phyloP scores from a whole-genome alignment of 345 rosid species.

The Boechera divaricarpa region DNA sequence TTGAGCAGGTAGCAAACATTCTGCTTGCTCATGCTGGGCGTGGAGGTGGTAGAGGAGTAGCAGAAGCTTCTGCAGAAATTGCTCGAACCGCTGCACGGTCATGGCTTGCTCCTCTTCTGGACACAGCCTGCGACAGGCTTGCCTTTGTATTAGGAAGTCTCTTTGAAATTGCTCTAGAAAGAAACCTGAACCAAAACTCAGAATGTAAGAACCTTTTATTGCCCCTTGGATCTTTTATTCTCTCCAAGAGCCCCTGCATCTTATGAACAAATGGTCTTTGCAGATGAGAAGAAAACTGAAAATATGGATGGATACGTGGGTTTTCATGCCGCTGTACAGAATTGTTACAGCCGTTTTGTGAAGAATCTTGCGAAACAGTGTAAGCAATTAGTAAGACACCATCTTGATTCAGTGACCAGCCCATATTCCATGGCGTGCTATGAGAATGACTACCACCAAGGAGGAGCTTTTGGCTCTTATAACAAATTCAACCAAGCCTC shows the following conservation, averaged over 20 bases:
- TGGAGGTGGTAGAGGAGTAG: constrained; percentile 84
- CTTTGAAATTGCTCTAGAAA: constrained; percentile 88
- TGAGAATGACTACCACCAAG: constrained; percentile 70
- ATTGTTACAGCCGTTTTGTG: constrained; percentile 71
- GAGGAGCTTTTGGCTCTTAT: constrained; percentile 58
- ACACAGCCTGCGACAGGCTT: constrained; percentile 92
- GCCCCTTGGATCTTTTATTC: constrained; percentile 20
- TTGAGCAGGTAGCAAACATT: constrained; percentile 86
- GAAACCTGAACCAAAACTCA: constrained; percentile 64
- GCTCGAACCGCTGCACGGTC: constrained; percentile 94
- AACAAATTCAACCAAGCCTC: constrained; percentile 59
- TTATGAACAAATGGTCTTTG: constrained; percentile 23
- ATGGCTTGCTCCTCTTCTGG: constrained; percentile 98
- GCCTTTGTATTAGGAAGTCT: constrained; percentile 87
- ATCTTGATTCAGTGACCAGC: constrained; percentile 94
- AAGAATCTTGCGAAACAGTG: constrained; percentile 84
- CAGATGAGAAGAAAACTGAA: constrained; percentile 71
- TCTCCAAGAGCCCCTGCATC: background rate
- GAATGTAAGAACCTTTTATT: constrained; percentile 61
- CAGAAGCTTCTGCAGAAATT: constrained; percentile 96
- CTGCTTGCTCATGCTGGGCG: constrained; percentile 93
- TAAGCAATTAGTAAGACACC: constrained; percentile 88
- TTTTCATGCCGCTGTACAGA: constrained; percentile 87
- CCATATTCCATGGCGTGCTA: constrained; percentile 93
- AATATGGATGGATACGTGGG: constrained; percentile 89